Evolutionary conservation across 495 filamentous ascomycete genomes (phyloP), one percentile per base, ranked within the genome.

Genomic region (Penicillium malachiteum): DNA sequence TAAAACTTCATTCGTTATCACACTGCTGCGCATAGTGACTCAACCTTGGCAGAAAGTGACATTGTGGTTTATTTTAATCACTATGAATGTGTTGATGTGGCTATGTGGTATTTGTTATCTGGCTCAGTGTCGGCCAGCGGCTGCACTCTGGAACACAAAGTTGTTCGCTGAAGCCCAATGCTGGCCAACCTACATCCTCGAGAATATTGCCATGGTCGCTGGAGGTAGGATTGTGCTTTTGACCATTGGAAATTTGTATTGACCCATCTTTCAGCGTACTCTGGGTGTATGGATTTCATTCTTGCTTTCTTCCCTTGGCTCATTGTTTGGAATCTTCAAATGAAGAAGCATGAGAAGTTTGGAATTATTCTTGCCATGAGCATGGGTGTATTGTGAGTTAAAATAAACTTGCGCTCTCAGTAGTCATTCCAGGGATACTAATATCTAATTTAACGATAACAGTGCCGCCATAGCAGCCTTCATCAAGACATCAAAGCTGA

Each of bases 291-390:
- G 59, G 65, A 68, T 42, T 56, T 68, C n/a, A 48, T 65, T 26
- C 57, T 68, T n/a, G 62, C 65, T 12, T 14, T 68, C 4, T 52
- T 65, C 5, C 65, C 65, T 2, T 68, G 65, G 62, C 42, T 47
- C 6, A 44, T 68, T 7, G 14, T 68, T 3, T 68, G 65, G 65
- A 57, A 61, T 2, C 53, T 68, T 5, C 59, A 68, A 53, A 68
- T 68, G 65, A 56, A 55, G 35, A 58, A 50, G 21, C 58, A 58
- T 5, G 65, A 65, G 45, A 65, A 65, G 35, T 41, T 59, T 11
- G 65, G 59, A 11, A 58, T 68, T 17, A 59, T 62, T 1, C 16
- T 65, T 11, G 65, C 65, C 2, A 68, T 68, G 65, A 65, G 62
- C 18, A 41, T 68, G 53, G 65, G 65, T 43, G 30, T 65, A 11